Conservation (phyloP, 2,329 filamentous ascomycete species). For the Trichoderma sp. region DNA sequence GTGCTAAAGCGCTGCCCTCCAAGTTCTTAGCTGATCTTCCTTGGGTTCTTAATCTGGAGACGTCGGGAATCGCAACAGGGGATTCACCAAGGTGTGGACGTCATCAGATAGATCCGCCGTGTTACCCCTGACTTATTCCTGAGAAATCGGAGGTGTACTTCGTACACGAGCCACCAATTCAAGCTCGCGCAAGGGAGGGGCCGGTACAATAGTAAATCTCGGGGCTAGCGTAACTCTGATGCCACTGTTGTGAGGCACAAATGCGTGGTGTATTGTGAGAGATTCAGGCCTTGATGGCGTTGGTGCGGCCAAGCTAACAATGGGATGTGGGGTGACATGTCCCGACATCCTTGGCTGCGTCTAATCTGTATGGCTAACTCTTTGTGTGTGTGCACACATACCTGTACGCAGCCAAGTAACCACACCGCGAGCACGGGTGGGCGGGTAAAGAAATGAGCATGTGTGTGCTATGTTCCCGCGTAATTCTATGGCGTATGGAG, state of each 20-base stretch:
- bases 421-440: background rate
- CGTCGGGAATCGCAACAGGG: constrained; percentile 19
- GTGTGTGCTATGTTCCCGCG: background rate
- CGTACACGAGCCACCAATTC: constrained; percentile 13
- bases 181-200: background rate
- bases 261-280: constrained; percentile 6
- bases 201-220: constrained; percentile 2
- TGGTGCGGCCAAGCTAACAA: constrained; percentile 2
- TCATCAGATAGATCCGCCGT: constrained; percentile 23
- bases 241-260: constrained; percentile 4
- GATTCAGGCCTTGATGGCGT: constrained; percentile 9
- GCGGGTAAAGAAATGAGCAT: constrained; percentile 2
- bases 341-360: constrained; percentile 23
- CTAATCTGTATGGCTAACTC: background rate
- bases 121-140: constrained; percentile 24
- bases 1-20: constrained; percentile 3
- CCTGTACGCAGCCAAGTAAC: constrained; percentile 3
- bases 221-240: constrained; percentile 21
- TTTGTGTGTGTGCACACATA: background rate
- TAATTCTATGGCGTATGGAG: background rate
- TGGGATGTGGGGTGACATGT: constrained; percentile 20
- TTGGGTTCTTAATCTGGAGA: constrained; percentile 19
- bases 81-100: constrained; percentile 18
- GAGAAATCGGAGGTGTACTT: constrained; percentile 11
- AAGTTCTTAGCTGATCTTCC: background rate